Evolutionary conservation across 208 protist species (phyloP).

Genomic region (Tritrichomonas musculus): DNA sequence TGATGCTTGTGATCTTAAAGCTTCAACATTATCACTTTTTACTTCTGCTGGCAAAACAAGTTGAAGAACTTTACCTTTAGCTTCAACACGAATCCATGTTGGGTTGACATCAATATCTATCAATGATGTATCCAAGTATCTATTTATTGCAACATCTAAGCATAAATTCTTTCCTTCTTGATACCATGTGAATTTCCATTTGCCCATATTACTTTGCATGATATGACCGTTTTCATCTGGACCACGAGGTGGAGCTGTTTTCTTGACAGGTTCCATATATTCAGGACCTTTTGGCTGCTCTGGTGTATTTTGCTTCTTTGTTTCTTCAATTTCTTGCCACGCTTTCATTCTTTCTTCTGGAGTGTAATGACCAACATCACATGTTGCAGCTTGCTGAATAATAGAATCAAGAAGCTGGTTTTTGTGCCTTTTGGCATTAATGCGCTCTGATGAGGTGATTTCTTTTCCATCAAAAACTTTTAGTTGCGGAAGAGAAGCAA

Average conservation of each 20-base stretch:
- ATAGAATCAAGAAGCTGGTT: slow-evolving; percentile 42
- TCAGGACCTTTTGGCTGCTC: slow-evolving; percentile 56
- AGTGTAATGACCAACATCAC: slow-evolving; percentile 27
- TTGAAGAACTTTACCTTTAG: slow-evolving; percentile 81
- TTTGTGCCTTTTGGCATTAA: slow-evolving; percentile 64
- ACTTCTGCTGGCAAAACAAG: slow-evolving; percentile 72
- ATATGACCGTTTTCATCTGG: slow-evolving; percentile 60
- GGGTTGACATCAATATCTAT: slow-evolving; percentile 78
- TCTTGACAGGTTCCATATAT: slow-evolving; percentile 58
- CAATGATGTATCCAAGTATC: slow-evolving; percentile 78
- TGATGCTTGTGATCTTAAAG: background rate
- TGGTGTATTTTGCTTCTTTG: slow-evolving; percentile 57
- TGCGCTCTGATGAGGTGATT: slow-evolving; percentile 67
- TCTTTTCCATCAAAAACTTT: slow-evolving; percentile 73
- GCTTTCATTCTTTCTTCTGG: slow-evolving; percentile 18
- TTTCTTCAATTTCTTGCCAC: slow-evolving; percentile 44
- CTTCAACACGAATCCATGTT: slow-evolving; percentile 67
- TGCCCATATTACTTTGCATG: slow-evolving; percentile 75
- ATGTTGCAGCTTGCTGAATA: slow-evolving; percentile 55
- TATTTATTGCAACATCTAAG: slow-evolving; percentile 68
- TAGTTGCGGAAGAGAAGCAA: slow-evolving; percentile 76
- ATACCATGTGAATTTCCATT: slow-evolving; percentile 68
- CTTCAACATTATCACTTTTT: background rate
- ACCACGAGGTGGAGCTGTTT: background rate
- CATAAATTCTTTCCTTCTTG: slow-evolving; percentile 60